A percentile compares a stretch with the other conserved stretches of the same genome.
These are phyloP conservation scores for Solanum hybrid DNA, from an alignment of 305 asterid species.

Conservation along the genomic window DNA sequence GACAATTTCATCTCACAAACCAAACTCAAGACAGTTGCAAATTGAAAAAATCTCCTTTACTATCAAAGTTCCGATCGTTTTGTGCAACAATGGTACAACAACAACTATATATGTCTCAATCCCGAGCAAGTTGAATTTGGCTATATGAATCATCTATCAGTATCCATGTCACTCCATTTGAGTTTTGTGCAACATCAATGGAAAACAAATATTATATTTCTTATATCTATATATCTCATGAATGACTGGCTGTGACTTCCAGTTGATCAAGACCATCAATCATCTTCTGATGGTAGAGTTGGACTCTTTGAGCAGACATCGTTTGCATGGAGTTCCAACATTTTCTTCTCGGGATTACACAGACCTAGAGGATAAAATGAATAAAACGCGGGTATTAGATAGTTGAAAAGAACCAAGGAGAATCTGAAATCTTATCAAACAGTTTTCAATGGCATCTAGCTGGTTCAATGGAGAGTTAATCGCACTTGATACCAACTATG, in stretches of 20 bases:
- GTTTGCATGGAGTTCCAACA: constrained; percentile 75
- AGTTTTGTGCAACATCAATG: not conserved
- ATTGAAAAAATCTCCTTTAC: not conserved
- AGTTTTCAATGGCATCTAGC: not conserved
- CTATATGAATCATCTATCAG: not conserved
- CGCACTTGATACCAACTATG: not conserved
- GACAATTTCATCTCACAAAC: not conserved
- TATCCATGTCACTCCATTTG: not conserved
- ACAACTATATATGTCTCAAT: not conserved
- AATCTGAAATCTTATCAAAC: not conserved
- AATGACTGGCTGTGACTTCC: not conserved
- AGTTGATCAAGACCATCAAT: constrained; percentile 12
- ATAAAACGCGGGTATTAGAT: not conserved
- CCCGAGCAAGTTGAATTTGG: not conserved
- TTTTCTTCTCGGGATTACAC: constrained; percentile 81
- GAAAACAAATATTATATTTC: not conserved
- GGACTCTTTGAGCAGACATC: constrained; percentile 76
- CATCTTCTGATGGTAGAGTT: constrained; percentile 58
- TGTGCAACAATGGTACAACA: not conserved
- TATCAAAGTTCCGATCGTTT: not conserved
- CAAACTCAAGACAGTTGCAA: not conserved
- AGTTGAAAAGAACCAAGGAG: not conserved
- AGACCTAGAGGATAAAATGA: constrained; percentile 43
- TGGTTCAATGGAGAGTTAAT: not conserved
- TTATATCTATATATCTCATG: not conserved